phyloP scores from a whole-genome alignment of 2,329 filamentous ascomycete species.

The Berkeleyomyces basicola region DNA sequence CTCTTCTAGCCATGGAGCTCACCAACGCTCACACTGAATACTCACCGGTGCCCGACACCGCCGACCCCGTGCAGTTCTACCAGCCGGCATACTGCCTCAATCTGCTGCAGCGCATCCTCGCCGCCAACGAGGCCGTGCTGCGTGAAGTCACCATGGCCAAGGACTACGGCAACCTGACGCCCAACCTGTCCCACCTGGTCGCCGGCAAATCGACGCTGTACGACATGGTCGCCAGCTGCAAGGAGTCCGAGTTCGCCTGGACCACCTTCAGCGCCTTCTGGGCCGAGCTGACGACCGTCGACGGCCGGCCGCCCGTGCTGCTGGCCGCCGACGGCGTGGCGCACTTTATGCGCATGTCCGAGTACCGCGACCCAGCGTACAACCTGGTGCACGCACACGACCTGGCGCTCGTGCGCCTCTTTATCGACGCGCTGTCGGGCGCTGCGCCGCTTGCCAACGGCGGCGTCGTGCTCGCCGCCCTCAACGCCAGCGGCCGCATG shows the following conservation, averaged over 20 bases:
- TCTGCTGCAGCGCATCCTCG: slow-evolving; percentile 54
- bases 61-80: slow-evolving; percentile 43
- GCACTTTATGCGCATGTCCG: slow-evolving; percentile 63
- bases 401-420: slow-evolving; percentile 57
- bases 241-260: slow-evolving; percentile 65
- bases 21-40: slow-evolving; percentile 71
- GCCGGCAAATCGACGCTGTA: slow-evolving; percentile 49
- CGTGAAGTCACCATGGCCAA: slow-evolving; percentile 29
- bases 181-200: slow-evolving; percentile 33
- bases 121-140: slow-evolving; percentile 55
- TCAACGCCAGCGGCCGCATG: slow-evolving; percentile 53
- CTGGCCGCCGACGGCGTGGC: slow-evolving; percentile 63
- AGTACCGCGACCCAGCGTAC: slow-evolving; percentile 56
- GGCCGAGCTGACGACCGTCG: slow-evolving; percentile 49
- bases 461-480: slow-evolving; percentile 61
- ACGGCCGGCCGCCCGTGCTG: slow-evolving; percentile 42
- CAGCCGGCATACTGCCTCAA: slow-evolving; percentile 64
- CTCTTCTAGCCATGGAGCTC: slow-evolving; percentile 53
- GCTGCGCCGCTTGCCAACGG: slow-evolving; percentile 46
- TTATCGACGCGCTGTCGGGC: slow-evolving; percentile 55
- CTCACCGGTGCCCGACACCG: slow-evolving; percentile 43
- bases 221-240: slow-evolving; percentile 52
- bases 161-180: slow-evolving; percentile 27
- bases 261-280: slow-evolving; percentile 65
- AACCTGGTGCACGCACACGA: slow-evolving; percentile 75